Evolutionary conservation across 2,329 filamentous ascomycete species (phyloP), one percentile per base, ranked within the genome.

Genomic region (Ascochyta rabiei): DNA sequence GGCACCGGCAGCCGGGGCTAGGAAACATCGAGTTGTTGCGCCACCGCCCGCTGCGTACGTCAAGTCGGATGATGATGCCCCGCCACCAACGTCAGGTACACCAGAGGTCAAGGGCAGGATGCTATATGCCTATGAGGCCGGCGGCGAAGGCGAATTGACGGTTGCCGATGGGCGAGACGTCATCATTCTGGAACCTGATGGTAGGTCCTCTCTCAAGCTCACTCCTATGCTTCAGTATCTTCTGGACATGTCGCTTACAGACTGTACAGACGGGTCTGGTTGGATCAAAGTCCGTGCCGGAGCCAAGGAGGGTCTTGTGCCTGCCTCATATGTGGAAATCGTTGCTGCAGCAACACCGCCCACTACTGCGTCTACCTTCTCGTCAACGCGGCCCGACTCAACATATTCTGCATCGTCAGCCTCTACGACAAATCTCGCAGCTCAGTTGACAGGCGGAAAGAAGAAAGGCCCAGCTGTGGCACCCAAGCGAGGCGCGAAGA

Each of bases 391-490:
- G 13, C 70, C 78, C 4, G 79, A 81, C 31, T 86, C 90, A 2
- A 90, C 90, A 0, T 83, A 85, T 33, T 93, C 90, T 8, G 86
- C 85, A 0, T 91, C 91, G 69, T 96, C 92, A 4, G 91, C 86
- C 4, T 92, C 89, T 0, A 78, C 91, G 10, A 79, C 81, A 1
- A 84, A 81, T 54, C 76, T 79, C 28, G 68, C 66, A 18, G 69
- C 70, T 28, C 63, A 69, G 5, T 52, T 60, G 45, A 59, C 61
- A 21, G 62, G 67, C 9, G 76, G 78, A 3, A 96, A 93, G 80
- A 96, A 96, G 76, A 92, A 96, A 73, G 93, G 93, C 0, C 93
- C 93, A 0, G 92, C 89, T 0, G 95, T 99, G 4, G 95, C 95
- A 13, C 95, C 95, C 4, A 88, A 88, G 63, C 86, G 93, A 9